These are phyloP conservation scores for Fraxinus dipetala DNA, from an alignment of 305 asterid genomes.

Conservation along the genomic window DNA sequence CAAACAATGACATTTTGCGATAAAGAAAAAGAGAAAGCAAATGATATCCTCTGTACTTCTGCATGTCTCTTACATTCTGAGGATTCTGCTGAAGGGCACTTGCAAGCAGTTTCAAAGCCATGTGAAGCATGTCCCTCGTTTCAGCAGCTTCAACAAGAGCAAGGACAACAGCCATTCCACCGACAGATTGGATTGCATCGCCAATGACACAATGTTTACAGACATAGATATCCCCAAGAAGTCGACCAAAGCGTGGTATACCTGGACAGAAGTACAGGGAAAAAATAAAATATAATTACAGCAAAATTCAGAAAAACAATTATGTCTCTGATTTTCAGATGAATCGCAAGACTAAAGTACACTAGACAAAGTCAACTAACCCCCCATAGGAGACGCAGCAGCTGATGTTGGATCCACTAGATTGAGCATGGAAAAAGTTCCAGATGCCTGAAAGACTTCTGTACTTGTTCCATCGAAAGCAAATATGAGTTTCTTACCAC, in stretches of 20 bases:
- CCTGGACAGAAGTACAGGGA: constrained; percentile 48
- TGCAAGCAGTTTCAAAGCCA: constrained; percentile 86
- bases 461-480: constrained; percentile 98
- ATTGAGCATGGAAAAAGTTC: constrained; percentile 88
- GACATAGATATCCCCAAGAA: constrained; percentile 79
- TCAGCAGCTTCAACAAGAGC: constrained; percentile 99
- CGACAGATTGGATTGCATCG: constrained; percentile 85
- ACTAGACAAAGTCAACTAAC: constrained; percentile 27
- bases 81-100: constrained; percentile 95
- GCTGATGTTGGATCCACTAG: constrained; percentile 98
- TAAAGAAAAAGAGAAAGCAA: constrained; percentile 91
- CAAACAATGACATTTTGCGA: constrained; percentile 91
- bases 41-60: constrained; percentile 89
- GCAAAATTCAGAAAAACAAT: not conserved
- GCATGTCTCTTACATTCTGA: constrained; percentile 96
- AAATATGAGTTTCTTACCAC: constrained; percentile 91
- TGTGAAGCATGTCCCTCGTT: constrained; percentile 97
- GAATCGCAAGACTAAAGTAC: not conserved
- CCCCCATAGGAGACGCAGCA: constrained; percentile 99
- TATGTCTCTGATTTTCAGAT: not conserved
- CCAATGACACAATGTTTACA: constrained; percentile 93
- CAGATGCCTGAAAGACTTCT: constrained; percentile 78
- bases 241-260: constrained; percentile 98
- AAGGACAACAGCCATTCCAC: constrained; percentile 94
- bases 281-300: constrained; percentile 18